Evolutionary conservation across 805 yeast species (phyloP).

Genomic region (Lachancea fermentati): DNA sequence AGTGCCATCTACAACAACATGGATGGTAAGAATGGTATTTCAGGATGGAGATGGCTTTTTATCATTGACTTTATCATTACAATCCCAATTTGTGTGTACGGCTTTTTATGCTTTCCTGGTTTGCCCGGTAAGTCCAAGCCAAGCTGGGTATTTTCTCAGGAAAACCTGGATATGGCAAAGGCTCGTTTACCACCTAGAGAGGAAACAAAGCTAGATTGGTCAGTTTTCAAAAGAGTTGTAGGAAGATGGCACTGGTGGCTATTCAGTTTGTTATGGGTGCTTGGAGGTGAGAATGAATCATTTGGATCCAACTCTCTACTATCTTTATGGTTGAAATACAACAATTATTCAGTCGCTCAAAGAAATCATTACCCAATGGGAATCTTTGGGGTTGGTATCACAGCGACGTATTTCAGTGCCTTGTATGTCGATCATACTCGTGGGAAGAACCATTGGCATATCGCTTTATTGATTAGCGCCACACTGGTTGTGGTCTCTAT

Average conservation of each 20-base stretch:
- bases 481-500: conserved; percentile 39
- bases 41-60: conserved; percentile 61
- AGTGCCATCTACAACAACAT: conserved; percentile 42
- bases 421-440: conserved; percentile 36
- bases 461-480: conserved; percentile 39
- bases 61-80: conserved; percentile 52
- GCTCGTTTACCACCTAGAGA: conserved; percentile 34
- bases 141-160: conserved; percentile 31
- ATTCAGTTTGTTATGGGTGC: conserved; percentile 42
- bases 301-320: conserved; percentile 38
- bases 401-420: conserved; percentile 37
- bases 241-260: conserved; percentile 50
- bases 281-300: conserved; percentile 42
- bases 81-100: conserved; percentile 47
- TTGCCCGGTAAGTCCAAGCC: conserved; percentile 42
- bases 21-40: conserved; percentile 40
- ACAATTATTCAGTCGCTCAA: conserved; percentile 35
- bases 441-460: conserved; percentile 40
- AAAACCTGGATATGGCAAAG: conserved; percentile 35
- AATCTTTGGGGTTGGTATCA: conserved; percentile 40
- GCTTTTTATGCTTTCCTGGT: conserved; percentile 56
- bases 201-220: conserved; percentile 32
- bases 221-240: conserved; percentile 37
- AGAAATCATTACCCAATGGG: conserved; percentile 48
- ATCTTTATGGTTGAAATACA: conserved; percentile 37